Percentiles rank a stretch among this genome's conserved stretches.
Evolutionary conservation across 73 alveolate genomes (phyloP).

Genomic region (Loxodes magnus): DNA sequence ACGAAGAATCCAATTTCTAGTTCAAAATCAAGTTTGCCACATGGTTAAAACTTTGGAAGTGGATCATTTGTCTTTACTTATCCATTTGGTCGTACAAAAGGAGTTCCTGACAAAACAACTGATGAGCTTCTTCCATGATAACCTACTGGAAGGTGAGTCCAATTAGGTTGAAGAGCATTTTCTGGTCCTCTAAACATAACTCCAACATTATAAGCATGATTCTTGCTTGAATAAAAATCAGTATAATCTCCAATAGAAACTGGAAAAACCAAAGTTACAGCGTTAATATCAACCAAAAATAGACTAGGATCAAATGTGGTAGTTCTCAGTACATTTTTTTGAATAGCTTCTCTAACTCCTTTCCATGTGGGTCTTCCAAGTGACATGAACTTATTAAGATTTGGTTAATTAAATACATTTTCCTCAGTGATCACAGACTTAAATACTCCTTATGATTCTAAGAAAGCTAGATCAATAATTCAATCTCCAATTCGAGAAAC

Average conservation of each 20-base stretch:
- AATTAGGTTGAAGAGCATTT: constrained; percentile 88
- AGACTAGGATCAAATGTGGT: not conserved
- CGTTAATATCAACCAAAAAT: constrained; percentile 13
- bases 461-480: constrained; percentile 56
- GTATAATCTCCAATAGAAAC: constrained; percentile 91
- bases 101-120: constrained; percentile 43
- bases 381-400: constrained; percentile 39
- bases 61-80: constrained; percentile 19
- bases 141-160: constrained; percentile 94
- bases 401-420: constrained; percentile 17
- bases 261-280: constrained; percentile 61
- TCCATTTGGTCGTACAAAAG: constrained; percentile 31
- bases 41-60: constrained; percentile 54
- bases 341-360: constrained; percentile 36
- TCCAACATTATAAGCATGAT: constrained; percentile 92
- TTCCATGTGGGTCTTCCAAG: constrained; percentile 32
- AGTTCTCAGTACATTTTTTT: constrained; percentile 13
- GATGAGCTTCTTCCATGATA: constrained; percentile 95
- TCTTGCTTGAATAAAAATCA: constrained; percentile 83
- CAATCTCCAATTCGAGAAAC: constrained; percentile 55
- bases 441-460: constrained; percentile 38
- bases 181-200: constrained; percentile 76
- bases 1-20: constrained; percentile 84
- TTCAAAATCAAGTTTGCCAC: constrained; percentile 87
- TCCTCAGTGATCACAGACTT: constrained; percentile 7